Evolutionary conservation across 2,329 filamentous ascomycete species (phyloP), one percentile per base, ranked within the genome.

Genomic region (Xylariaceae sp.): DNA sequence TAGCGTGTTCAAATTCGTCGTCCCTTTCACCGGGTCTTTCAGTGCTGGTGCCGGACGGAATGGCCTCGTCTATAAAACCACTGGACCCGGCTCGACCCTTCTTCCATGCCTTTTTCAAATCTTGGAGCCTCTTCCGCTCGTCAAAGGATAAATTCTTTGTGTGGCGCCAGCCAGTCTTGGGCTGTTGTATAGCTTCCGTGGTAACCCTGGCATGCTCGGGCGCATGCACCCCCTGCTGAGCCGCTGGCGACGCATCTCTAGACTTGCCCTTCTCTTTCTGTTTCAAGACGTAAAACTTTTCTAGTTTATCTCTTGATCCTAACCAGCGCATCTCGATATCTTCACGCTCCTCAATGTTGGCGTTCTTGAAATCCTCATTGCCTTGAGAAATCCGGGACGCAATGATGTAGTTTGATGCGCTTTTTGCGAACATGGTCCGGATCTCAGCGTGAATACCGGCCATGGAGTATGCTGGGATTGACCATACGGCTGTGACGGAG

Each of bases 401-500:
- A 34, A 89, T 79, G 49, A 94, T 87, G 59, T 91, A 91, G 51
- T 87, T 89, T 37, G 87, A 73, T 15, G 88, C 80, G 47, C 79
- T 87, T 34, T 76, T 80, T 18, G 83, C 80, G 51, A 88, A 84
- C 34, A 76, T 65, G 48, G 84, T 88, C 47, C 82, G 75, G 39
- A 93, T 73, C 59, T 91, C 85, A 31, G 86, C 85, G 54, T 91
- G 81, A 1, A 93, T 72, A 2, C 89, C 89, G 59, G 90, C 87
- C 72, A 90, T 85, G 3, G 87, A 78, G 56, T 93, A 94, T 4
- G 84, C 89, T 0, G 88, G 87, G 3, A 94, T 64, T 1, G 79
- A 78, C 78, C 80, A 87, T 13, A 86, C 62, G 4, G 75, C 81
- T 74, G 44, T 19, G 30, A 34, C 12, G 15, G 15, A 37, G 39